Base-by-base conservation (phyloP, 2,329 filamentous ascomycete species). In the Diplodia sapinea region DNA sequence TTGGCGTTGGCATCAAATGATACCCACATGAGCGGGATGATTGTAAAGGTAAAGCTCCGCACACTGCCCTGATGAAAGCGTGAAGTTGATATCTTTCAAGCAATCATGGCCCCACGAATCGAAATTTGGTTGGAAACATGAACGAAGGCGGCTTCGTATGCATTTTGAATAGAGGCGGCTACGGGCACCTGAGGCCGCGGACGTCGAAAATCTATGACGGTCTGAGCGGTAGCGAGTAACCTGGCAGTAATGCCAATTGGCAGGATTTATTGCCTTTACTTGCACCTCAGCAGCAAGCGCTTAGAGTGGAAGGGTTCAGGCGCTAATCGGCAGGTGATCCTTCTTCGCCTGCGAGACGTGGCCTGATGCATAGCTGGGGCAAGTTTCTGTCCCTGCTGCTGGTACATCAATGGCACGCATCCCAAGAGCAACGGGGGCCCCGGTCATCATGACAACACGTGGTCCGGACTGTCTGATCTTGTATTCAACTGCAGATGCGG, bases 1-100 rank as follows among this genome's bases (percentile, higher is more conserved):
- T 62, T n/a, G 57, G 57, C 40, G 40, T 49, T 62, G 57, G 40
- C 40, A 33, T 49, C 12, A 26, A 49, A 62, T 62, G 57, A 62
- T 62, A 62, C 57, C 57, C 57, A 49, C 17, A 29, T 33, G 54
- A 50, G 26, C 26, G 40, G 20, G 9, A 38, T 5, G n/a, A 38
- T 56, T 13, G 12, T 38, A 38, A 13, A 47, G 43, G 43, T 47
- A 47, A 47, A 20, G 7, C 43, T 11, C n/a, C 43, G 13, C 13
- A 20, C 9, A 20, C 17, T n/a, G 17, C 20, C 43, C 8, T 3
- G 7, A 11, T 11, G n/a, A 20, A n/a, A 47, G 9, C 43, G n/a
- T 12, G 11, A 11, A 8, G 8, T 20, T 47, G 8, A n/a, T 47
- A n/a, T 9, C 6, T n/a, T 20, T 47, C 3, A 47, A 20, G 43